Percentiles rank a stretch among this genome's conserved stretches.
Evolutionary conservation across 1,139 yeast genomes (phyloP).

Genomic region (Dujonia santamariae): DNA sequence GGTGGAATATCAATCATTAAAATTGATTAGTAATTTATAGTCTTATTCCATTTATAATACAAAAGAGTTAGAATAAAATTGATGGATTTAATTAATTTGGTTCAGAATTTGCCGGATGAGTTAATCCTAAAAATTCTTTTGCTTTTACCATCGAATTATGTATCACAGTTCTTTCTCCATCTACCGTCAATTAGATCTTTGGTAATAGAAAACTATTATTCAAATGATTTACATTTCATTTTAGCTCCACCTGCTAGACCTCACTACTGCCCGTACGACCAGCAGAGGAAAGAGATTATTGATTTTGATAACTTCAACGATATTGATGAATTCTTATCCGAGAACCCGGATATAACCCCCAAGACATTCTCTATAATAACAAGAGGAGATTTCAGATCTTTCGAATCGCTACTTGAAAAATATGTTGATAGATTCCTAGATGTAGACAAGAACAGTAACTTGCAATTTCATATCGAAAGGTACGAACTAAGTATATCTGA

Average conservation of each 20-base stretch:
- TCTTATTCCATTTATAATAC: too few species aligned
- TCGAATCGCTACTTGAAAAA: slow-evolving; percentile 21
- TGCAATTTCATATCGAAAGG: slow-evolving; percentile 29
- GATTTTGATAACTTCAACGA: slow-evolving; percentile 29
- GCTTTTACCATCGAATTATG: slow-evolving; percentile 22
- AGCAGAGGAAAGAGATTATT: slow-evolving; percentile 17
- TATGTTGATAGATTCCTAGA: slow-evolving; percentile 19
- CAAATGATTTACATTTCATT: slow-evolving; percentile 29
- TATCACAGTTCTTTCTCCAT: slow-evolving; percentile 25
- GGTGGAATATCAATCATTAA: too few species aligned
- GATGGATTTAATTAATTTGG: slow-evolving; percentile 11
- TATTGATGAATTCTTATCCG: slow-evolving; percentile 28
- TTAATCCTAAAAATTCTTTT: slow-evolving; percentile 21
- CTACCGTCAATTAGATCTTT: slow-evolving; percentile 17
- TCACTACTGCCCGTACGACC: slow-evolving; percentile 26
- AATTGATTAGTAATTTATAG: too few species aligned
- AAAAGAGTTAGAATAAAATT: too few species aligned
- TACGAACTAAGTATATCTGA: slow-evolving; percentile 20
- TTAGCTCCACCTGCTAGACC: slow-evolving; percentile 5
- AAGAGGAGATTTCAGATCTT: slow-evolving; percentile 31
- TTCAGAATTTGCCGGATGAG: slow-evolving; percentile 21
- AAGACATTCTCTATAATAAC: slow-evolving; percentile 23
- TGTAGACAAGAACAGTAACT: slow-evolving; percentile 9
- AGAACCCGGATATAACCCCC: slow-evolving; percentile 28
- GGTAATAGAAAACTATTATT: slow-evolving; percentile 25